phyloP scores from a whole-genome alignment of 352 stramenopile species.

The Pythium vanterpoolii region DNA sequence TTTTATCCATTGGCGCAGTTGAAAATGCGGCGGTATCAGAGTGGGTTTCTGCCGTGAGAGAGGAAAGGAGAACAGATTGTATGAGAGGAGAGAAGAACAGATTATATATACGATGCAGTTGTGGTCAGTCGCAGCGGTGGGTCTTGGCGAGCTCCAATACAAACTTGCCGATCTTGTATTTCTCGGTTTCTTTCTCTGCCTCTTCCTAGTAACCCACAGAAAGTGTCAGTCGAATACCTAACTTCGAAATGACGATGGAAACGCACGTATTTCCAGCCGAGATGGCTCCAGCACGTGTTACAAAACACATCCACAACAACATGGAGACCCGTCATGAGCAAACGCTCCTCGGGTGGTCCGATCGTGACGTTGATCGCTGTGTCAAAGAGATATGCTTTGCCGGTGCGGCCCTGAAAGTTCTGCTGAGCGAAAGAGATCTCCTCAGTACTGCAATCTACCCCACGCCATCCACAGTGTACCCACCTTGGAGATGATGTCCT shows the following conservation, averaged over 20 bases:
- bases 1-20: constrained; percentile 58
- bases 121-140: constrained; percentile 28
- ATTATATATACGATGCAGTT: neutral
- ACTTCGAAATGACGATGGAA: no score
- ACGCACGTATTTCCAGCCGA: constrained; percentile 94
- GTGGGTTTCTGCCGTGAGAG: constrained; percentile 30
- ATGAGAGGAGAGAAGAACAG: neutral
- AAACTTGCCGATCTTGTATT: constrained; percentile 97
- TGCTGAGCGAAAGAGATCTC: constrained; percentile 17
- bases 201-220: constrained; percentile 48
- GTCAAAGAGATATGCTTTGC: constrained; percentile 93
- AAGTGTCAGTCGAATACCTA: neutral
- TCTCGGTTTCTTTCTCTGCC: constrained; percentile 91
- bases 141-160: constrained; percentile 95
- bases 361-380: constrained; percentile 90
- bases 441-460: neutral
- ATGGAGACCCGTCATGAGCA: constrained; percentile 93
- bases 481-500: constrained; percentile 95
- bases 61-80: neutral
- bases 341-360: constrained; percentile 86
- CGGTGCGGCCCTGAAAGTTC: constrained; percentile 78
- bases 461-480: constrained; percentile 14
- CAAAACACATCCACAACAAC: constrained; percentile 93
- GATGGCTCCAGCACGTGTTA: constrained; percentile 86
- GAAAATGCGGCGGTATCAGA: constrained; percentile 41